Evolutionary conservation across 1,139 yeast species (phyloP), one percentile per base, ranked within the genome.

Genomic region (Wickerhamomyces sp.): DNA sequence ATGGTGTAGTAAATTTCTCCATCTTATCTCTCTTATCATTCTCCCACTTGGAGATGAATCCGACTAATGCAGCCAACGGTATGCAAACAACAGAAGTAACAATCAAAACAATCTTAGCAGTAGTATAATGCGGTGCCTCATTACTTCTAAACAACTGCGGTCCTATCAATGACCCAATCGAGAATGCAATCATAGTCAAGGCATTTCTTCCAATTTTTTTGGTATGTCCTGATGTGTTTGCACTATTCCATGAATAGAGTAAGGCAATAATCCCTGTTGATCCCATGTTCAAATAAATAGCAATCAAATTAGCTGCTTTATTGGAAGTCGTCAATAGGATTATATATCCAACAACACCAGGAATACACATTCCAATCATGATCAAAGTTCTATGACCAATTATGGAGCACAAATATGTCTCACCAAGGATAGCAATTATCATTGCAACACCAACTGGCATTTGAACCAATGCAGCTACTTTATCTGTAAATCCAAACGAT

Each of bases 191-290:
- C 62, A 84, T 73, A 36, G 75, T 73, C 31, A 79, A 58, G 1
- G 85, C 85, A 60, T 77, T 81, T 30, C 78, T 75, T 7, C 81
- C 76, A 41, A 78, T 65, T 60, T 82, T 79, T 63, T 84, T 84
- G 15, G 89, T 81, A 56, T 79, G 81, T 18, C 93, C 93, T 4
- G 89, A 84, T 10, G 80, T 76, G 57, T 84, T 84, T 41, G 72
- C 54, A 48, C 59, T 52, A 36, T 56, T 56, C 60, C 61, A 57
- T 35, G 61, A 68, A 48, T 60, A 68, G 35, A 62, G 53, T 35
- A 66, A 57, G 5, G 70, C 65, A 41, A 59, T 77, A 53, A 59
- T 71, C 61, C 69, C 73, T 47, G 68, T 71, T 48, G 54, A 71
- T 61, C 60, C 69, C 67, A 63, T 69, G n/a, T 62, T 56, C 48